A percentile compares a stretch with the other conserved stretches of the same genome.
These are phyloP conservation scores for Rhizopogon vesiculosus DNA, from an alignment of 768 basidiomycete species.

Conservation along the genomic window DNA sequence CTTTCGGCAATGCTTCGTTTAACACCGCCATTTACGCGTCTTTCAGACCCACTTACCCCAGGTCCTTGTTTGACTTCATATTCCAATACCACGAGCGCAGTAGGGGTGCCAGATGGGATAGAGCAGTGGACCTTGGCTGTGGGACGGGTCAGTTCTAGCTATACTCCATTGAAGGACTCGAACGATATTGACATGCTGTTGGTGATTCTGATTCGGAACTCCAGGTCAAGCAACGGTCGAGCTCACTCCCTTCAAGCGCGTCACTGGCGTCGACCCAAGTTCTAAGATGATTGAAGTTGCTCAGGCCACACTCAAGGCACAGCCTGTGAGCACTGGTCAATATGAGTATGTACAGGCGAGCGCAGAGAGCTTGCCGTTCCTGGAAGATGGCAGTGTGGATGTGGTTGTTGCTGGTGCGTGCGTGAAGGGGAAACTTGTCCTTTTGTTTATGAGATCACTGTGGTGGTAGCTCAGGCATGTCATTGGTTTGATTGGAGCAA, in stretches of 20 bases:
- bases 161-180: neutral
- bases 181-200: neutral
- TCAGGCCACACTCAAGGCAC: slow-evolving; percentile 17
- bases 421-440: neutral
- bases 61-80: slow-evolving; percentile 56
- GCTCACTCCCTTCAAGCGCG: slow-evolving; percentile 49
- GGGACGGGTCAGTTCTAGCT: slow-evolving; percentile 58
- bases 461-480: slow-evolving; percentile 59
- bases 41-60: slow-evolving; percentile 71
- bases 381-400: slow-evolving; percentile 55
- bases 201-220: neutral
- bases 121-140: slow-evolving; percentile 75
- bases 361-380: slow-evolving; percentile 51
- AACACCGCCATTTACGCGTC: slow-evolving; percentile 64
- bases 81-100: slow-evolving; percentile 48
- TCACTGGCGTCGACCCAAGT: slow-evolving; percentile 76
- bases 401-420: slow-evolving; percentile 59
- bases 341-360: slow-evolving; percentile 33
- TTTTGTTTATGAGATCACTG: neutral
- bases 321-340: slow-evolving; percentile 12
- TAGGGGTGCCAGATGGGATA: slow-evolving; percentile 36
- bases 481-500: slow-evolving; percentile 80
- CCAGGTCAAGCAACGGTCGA: slow-evolving; percentile 70
- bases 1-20: slow-evolving; percentile 69
- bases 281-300: slow-evolving; percentile 63